A percentile compares a stretch with the other conserved stretches of the same genome.
phyloP scores from a whole-genome alignment of 192 early-diverging fungal species.

The Podila verticillata region DNA sequence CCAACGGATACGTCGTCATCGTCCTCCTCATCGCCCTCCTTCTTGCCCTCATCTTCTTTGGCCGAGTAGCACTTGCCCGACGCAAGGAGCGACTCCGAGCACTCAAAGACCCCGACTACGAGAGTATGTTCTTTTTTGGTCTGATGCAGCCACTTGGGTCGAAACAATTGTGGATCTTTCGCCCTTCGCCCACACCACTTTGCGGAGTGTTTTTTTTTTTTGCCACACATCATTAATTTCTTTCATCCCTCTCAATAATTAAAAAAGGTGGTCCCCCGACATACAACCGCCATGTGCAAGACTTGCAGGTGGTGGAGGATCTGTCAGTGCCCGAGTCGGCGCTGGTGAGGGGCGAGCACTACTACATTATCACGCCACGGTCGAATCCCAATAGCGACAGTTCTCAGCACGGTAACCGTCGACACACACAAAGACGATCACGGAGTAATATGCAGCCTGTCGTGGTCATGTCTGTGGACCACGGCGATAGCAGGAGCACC shows the following conservation, averaged over 20 bases:
- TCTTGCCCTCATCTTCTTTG: constrained; percentile 25
- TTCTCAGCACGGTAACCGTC: not conserved
- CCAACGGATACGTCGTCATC: constrained; percentile 19
- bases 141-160: too few relatives aligned
- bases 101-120: constrained; percentile 24
- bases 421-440: not conserved
- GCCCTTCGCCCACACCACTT: not conserved
- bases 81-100: constrained; percentile 5
- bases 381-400: not conserved
- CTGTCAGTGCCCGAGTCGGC: not conserved
- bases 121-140: constrained; percentile 11
- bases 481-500: too few relatives aligned
- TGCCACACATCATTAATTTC: not conserved
- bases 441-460: not conserved
- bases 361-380: not conserved
- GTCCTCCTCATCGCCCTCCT: constrained; percentile 7
- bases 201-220: not conserved
- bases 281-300: constrained; percentile 4
- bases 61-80: constrained; percentile 1
- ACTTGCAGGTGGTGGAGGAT: constrained; percentile 1
- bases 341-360: not conserved
- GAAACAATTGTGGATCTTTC: not conserved
- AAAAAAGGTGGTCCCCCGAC: constrained; percentile 1
- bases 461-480: too few relatives aligned
- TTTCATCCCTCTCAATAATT: not conserved